Evolutionary conservation across 1,139 yeast genomes (phyloP), one percentile per base, ranked within the genome.

Genomic region (Sugiyamaella xylanicola): DNA sequence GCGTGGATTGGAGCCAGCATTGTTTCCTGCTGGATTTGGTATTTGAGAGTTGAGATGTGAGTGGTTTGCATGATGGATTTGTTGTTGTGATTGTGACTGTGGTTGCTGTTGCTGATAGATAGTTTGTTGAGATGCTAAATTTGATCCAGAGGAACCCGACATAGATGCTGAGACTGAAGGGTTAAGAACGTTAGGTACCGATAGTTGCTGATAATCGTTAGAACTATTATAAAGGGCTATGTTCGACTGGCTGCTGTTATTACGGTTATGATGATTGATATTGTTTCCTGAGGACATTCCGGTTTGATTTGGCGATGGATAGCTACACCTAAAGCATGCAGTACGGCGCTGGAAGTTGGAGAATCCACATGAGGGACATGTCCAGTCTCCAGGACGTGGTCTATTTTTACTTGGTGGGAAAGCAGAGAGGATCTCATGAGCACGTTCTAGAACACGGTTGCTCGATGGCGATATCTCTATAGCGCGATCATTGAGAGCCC

Each of bases 321-420:
- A 90, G 1, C 93, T 85, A 69, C 98, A 92, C 61, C 97, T 79
- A 76, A 91, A 90, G 72, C 98, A 92, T 2, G 96, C 96, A 1
- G 95, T 88, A 71, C 98, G 81, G 66, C 97, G 82, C 72, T 92
- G 98, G 73, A 92, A 92, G 69, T 92, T 92, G 39, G 96, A 87
- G 68, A 92, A 92, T 0, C 97, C 97, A 76, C 98, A 92, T 4
- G 93, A 85, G 16, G 97, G 96, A 72, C 98, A 92, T 5, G 89
- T 88, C 98, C 98, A 92, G 68, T 92, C 98, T 21, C 98, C 98
- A 0, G 97, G 97, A 67, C 98, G 79, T 21, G 97, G 96, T 64
- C 95, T 80, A 70, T 91, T 91, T 66, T 91, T 91, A 50, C 89
- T 85, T 22, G 91, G 85, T 13, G 97, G 96, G 71, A 92, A 91